These are phyloP conservation scores for Neocucurbitaria cava DNA, from an alignment of 2,329 filamentous ascomycete species.

Conservation along the genomic window DNA sequence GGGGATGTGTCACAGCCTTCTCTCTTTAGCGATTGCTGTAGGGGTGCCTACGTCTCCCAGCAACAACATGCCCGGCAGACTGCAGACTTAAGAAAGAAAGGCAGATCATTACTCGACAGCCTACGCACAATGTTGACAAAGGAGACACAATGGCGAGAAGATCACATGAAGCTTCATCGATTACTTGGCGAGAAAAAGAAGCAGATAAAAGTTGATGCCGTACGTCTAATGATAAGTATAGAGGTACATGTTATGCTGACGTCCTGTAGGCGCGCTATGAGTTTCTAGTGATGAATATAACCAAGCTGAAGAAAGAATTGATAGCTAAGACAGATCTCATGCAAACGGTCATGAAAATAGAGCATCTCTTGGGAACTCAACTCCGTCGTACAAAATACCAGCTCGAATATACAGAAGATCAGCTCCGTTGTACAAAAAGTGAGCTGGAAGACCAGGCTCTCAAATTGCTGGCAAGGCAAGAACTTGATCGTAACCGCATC, in stretches of 20 bases:
- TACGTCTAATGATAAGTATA: not conserved
- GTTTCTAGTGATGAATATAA: not conserved
- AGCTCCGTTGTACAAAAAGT: too few relatives aligned
- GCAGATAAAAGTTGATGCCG: not conserved
- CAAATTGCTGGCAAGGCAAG: too few relatives aligned
- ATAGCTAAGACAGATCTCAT: too few relatives aligned
- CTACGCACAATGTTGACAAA: too few relatives aligned
- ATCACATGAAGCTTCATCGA: not conserved
- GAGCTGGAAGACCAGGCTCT: too few relatives aligned
- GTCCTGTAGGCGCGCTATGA: not conserved
- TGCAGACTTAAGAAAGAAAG: not conserved
- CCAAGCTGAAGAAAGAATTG: too few relatives aligned
- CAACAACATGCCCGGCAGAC: not conserved
- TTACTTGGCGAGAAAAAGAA: not conserved
- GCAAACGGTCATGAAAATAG: too few relatives aligned
- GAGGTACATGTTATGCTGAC: not conserved
- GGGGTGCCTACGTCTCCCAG: not conserved
- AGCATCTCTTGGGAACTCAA: too few relatives aligned
- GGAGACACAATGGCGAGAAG: not conserved
- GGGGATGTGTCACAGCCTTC: not conserved
- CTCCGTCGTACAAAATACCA: too few relatives aligned
- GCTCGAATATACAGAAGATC: too few relatives aligned
- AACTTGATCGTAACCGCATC: too few relatives aligned
- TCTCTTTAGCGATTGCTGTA: constrained; percentile 15
- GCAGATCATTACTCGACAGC: not conserved